A percentile compares a stretch with the other conserved stretches of the same genome.
Conservation (phyloP, 139 green algal genomes). For the Volvox reticuliferus region DNA sequence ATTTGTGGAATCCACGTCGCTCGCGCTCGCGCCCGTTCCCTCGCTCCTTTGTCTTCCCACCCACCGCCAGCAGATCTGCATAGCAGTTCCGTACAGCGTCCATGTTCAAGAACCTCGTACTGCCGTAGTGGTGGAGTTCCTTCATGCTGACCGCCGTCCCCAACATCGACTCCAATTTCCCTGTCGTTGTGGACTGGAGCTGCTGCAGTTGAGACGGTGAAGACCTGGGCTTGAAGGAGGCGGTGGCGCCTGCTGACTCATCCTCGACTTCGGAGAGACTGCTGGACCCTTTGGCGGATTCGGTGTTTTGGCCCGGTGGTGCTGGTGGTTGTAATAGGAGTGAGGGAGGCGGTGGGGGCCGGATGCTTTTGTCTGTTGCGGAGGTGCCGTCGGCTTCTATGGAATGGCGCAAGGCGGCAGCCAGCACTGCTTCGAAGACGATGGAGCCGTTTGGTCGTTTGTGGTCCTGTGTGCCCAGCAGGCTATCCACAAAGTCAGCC, state of each 20-base stretch:
- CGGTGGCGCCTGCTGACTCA: neutral
- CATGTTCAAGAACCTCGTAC: neutral
- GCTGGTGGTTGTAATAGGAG: too few species aligned
- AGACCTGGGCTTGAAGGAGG: neutral
- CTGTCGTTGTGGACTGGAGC: neutral
- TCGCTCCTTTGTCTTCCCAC: neutral
- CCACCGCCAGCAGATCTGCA: neutral
- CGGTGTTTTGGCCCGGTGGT: neutral
- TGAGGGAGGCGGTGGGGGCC: neutral
- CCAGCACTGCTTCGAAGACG: slow-evolving; percentile 11
- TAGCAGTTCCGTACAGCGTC: slow-evolving; percentile 8
- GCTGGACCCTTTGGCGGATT: neutral
- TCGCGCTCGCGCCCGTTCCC: too few species aligned
- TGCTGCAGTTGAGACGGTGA: neutral
- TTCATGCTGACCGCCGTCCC: neutral
- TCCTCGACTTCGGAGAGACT: neutral
- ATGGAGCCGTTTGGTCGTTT: neutral
- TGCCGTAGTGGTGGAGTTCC: slow-evolving; percentile 7
- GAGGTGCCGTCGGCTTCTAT: neutral
- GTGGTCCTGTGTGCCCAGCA: slow-evolving; percentile 13
- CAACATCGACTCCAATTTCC: neutral
- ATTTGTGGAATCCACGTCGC: too few species aligned
- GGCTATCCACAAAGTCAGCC: slow-evolving; percentile 6
- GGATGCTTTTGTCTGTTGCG: neutral
- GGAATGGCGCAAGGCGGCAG: neutral